Base-by-base conservation (phyloP, 257 asterid species). In the Primulina huaijiensis region DNA sequence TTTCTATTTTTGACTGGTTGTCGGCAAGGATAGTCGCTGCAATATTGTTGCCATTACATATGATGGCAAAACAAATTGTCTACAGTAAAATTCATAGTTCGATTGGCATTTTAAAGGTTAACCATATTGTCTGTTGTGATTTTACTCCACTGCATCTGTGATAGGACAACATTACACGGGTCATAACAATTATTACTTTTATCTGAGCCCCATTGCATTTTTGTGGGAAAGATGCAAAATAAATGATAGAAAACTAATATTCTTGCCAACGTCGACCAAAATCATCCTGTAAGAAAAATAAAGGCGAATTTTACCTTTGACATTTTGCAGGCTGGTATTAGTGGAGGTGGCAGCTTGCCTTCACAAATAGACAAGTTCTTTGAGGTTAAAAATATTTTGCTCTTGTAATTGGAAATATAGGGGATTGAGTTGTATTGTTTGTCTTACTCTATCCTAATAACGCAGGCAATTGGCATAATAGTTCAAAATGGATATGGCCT, bases 311-410 rank as follows among this genome's bases (percentile, higher is more conserved):
- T 61, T 67, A 72, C 56, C 50, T 75, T 65, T 34, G 56, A 57
- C 68, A 46, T 68, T 75, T 43, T 69, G 58, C 82, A 92, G 97
- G 92, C 92, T 50, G 95, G 96, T 59, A 3, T 92, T 63, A 92
- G 96, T 69, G 98, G 98, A 79, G 98, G 98, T 23, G 98, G 96
- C 65, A 88, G 95, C 81, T 87, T 92, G 77, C 87, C 99, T 56
- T 77, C 92, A 27, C 88, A 89, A 68, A 80, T 90, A 25, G 99
- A 90, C 84, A 82, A 66, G 77, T 90, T 93, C 79, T 93, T 89
- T 56, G 97, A 93, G 96, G 97, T 90, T 60, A 8, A 80, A 67
- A 23, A 23, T 72, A 76, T 71, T 60, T 33, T 64, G 53, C 68
- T 75, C 60, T 72, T 52, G 65, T 74, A 29, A 67, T 56, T 66